phyloP scores from a whole-genome alignment of 768 basidiomycete genomes.

The Boletus tomentosulus region DNA sequence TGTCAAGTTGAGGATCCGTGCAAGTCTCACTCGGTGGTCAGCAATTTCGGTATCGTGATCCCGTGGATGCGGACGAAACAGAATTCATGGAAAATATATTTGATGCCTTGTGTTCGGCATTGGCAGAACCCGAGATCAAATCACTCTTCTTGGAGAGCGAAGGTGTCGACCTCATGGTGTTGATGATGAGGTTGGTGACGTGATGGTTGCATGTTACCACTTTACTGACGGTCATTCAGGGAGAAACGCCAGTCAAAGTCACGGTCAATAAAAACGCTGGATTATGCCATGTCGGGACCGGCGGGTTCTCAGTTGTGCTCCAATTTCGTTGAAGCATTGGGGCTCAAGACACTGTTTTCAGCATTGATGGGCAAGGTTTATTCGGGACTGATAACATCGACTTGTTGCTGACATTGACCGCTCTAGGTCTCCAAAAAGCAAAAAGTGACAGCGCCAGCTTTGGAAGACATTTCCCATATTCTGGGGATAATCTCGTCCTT shows the following conservation, averaged over 20 bases:
- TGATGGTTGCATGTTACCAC: not conserved
- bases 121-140: constrained; percentile 78
- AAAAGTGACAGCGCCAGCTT: constrained; percentile 50
- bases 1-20: constrained; percentile 1
- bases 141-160: constrained; percentile 81
- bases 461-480: constrained; percentile 84
- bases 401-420: constrained; percentile 7
- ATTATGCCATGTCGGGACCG: constrained; percentile 83
- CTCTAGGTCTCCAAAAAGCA: constrained; percentile 58
- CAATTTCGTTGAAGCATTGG: constrained; percentile 81
- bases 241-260: constrained; percentile 79
- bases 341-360: constrained; percentile 86
- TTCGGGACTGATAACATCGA: not conserved
- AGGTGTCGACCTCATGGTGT: constrained; percentile 95
- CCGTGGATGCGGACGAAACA: constrained; percentile 80
- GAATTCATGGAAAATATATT: constrained; percentile 99
- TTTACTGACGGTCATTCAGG: constrained; percentile 37
- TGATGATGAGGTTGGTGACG: constrained; percentile 87
- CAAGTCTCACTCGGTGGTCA: constrained; percentile 29
- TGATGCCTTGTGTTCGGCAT: constrained; percentile 80
- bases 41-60: constrained; percentile 87
- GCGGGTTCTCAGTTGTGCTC: constrained; percentile 69
- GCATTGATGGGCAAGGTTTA: constrained; percentile 91
- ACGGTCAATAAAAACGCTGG: constrained; percentile 84
- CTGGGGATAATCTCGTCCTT: constrained; percentile 87